A percentile compares a stretch with the other conserved stretches of the same genome.
Conservation (phyloP, 495 filamentous ascomycete species). For the Daldinia concentrica region DNA sequence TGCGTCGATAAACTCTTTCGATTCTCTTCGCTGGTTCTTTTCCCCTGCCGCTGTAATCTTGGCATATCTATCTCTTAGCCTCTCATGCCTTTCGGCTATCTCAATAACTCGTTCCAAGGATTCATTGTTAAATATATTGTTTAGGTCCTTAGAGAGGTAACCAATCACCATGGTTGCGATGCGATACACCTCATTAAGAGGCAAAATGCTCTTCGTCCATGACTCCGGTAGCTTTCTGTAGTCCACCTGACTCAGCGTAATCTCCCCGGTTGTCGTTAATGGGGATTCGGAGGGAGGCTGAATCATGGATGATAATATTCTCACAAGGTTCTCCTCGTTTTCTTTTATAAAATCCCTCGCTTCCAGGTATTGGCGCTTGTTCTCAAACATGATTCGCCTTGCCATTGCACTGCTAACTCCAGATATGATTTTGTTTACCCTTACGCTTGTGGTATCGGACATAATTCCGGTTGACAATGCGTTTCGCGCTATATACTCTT, state of each 20-base stretch:
- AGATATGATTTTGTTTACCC: neutral
- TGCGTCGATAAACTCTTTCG: constrained; percentile 5
- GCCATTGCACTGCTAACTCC: neutral
- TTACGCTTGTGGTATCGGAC: neutral
- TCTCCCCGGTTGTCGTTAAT: constrained; percentile 11
- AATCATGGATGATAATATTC: constrained; percentile 48
- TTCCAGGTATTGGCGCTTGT: constrained; percentile 28
- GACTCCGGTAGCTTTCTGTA: constrained; percentile 18
- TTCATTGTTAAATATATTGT: constrained; percentile 34
- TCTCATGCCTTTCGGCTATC: constrained; percentile 19
- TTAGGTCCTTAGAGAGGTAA: constrained; percentile 30
- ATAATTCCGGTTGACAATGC: neutral
- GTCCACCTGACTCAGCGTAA: constrained; percentile 18
- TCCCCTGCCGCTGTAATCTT: neutral
- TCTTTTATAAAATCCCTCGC: constrained; percentile 47
- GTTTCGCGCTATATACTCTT: neutral
- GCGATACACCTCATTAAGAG: constrained; percentile 61
- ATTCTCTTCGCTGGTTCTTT: constrained; percentile 21
- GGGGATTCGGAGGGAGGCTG: constrained; percentile 18
- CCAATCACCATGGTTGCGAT: constrained; percentile 70
- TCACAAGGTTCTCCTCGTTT: constrained; percentile 54
- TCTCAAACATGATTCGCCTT: neutral
- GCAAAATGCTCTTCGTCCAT: constrained; percentile 31
- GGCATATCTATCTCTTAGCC: constrained; percentile 4
- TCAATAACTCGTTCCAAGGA: constrained; percentile 30